Evolutionary conservation across 352 stramenopile genomes (phyloP).

Genomic region (Phytophthora fragariaefolia): DNA sequence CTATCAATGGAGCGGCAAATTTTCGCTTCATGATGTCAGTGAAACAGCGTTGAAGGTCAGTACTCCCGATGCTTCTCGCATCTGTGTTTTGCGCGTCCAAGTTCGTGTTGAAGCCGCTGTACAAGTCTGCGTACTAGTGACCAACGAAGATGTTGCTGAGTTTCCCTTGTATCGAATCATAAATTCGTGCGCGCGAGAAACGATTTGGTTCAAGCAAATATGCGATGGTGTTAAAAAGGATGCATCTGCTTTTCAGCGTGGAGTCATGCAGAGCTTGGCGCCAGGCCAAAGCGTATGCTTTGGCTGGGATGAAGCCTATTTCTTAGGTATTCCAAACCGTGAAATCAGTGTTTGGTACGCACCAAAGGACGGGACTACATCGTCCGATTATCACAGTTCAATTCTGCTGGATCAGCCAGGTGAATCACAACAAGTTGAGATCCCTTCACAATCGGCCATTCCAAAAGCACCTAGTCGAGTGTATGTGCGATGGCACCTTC

Average conservation of each 20-base stretch:
- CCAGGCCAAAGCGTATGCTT: constrained; percentile 79
- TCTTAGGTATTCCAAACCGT: constrained; percentile 70
- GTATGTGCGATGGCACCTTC: constrained; percentile 84
- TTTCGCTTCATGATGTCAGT: constrained; percentile 85
- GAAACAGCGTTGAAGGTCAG: constrained; percentile 88
- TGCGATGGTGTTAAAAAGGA: constrained; percentile 76
- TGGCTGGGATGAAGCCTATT: constrained; percentile 88
- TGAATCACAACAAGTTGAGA: constrained; percentile 67
- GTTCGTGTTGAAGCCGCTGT: constrained; percentile 77
- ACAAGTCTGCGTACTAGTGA: constrained; percentile 79
- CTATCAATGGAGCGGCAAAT: constrained; percentile 82
- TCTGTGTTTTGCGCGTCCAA: constrained; percentile 84
- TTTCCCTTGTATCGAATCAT: constrained; percentile 84
- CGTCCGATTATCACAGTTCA: constrained; percentile 50
- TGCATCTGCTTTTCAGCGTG: constrained; percentile 53
- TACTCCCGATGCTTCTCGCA: constrained; percentile 77
- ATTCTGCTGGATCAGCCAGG: constrained; percentile 78
- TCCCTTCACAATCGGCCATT: constrained; percentile 46
- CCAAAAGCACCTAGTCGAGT: constrained; percentile 43
- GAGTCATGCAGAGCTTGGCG: constrained; percentile 70
- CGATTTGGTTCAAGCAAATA: constrained; percentile 84
- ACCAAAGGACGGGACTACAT: constrained; percentile 42
- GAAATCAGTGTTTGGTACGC: constrained; percentile 69
- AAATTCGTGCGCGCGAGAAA: constrained; percentile 72
- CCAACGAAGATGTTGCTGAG: constrained; percentile 62